Percentiles rank a stretch among this genome's conserved stretches.
Evolutionary conservation across 306 rosid species (phyloP).

Genomic region (Astragalus membranaceus): DNA sequence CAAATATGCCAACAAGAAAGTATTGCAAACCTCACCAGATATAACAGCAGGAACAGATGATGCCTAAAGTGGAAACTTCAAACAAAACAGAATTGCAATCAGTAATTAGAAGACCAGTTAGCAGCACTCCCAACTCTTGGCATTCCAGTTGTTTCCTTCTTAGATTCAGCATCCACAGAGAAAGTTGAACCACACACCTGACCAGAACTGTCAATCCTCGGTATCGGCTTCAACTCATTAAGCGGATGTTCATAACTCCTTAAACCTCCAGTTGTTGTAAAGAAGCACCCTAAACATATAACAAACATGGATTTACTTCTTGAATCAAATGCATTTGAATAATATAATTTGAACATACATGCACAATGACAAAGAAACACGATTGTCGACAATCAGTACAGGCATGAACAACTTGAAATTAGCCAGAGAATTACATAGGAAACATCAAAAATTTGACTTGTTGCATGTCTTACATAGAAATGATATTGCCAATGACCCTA

Average conservation of each 20-base stretch:
- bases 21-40: conserved; percentile 10
- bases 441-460: too few species aligned
- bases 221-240: conserved; percentile 80
- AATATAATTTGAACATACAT: background rate
- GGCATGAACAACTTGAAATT: background rate
- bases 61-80: conserved; percentile 2
- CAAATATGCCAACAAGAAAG: conserved; percentile 29
- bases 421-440: too few species aligned
- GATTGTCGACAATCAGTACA: background rate
- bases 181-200: conserved; percentile 76
- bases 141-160: conserved; percentile 76
- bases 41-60: background rate
- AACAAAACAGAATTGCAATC: conserved; percentile 23
- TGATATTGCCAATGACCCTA: too few species aligned
- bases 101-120: conserved; percentile 78
- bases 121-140: conserved; percentile 98
- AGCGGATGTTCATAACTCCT: conserved; percentile 90
- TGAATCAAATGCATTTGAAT: background rate
- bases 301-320: conserved; percentile 11
- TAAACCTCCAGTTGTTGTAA: conserved; percentile 78
- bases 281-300: conserved; percentile 64
- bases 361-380: background rate
- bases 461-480: too few species aligned
- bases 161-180: conserved; percentile 63
- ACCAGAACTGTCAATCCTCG: conserved; percentile 91